phyloP scores from a whole-genome alignment of 2,329 filamentous ascomycete genomes.

The Ophiostoma fasciatum region DNA sequence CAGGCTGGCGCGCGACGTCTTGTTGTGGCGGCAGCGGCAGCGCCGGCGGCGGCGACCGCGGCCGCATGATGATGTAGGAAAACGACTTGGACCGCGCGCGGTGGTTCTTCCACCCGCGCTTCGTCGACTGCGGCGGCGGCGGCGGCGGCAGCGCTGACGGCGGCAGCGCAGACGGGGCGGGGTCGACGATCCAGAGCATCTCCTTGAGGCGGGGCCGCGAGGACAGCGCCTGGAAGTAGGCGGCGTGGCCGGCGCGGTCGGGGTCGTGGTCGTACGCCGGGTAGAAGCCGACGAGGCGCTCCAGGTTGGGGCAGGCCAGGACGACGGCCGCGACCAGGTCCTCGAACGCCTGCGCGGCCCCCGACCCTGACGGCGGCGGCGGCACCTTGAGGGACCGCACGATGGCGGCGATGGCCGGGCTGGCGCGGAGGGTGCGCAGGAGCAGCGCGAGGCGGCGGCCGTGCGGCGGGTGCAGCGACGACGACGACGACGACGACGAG shows the following conservation, averaged over 20 bases:
- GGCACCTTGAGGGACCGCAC: conserved; percentile 45
- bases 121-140: conserved; percentile 11
- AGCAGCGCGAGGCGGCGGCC: conserved; percentile 41
- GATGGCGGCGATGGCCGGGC: conserved; percentile 35
- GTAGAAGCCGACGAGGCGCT: conserved; percentile 40
- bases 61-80: conserved; percentile 2
- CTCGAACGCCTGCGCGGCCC: conserved; percentile 35
- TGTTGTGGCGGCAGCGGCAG: neutral
- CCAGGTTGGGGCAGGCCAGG: conserved; percentile 51
- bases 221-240: conserved; percentile 43
- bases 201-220: conserved; percentile 39
- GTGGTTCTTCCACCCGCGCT: too few species aligned
- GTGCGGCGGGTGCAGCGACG: too few species aligned
- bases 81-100: conserved; percentile 5
- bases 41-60: conserved; percentile 1
- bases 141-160: conserved; percentile 11
- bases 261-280: conserved; percentile 40
- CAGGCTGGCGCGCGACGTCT: too few species aligned
- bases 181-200: conserved; percentile 43
- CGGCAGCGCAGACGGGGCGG: conserved; percentile 16
- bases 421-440: conserved; percentile 39
- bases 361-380: too few species aligned
- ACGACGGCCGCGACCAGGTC: conserved; percentile 44
- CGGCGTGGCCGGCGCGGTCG: conserved; percentile 36
- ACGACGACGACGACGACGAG: too few species aligned